phyloP scores from a whole-genome alignment of 768 basidiomycete species.

The Amanita brunnescens region DNA sequence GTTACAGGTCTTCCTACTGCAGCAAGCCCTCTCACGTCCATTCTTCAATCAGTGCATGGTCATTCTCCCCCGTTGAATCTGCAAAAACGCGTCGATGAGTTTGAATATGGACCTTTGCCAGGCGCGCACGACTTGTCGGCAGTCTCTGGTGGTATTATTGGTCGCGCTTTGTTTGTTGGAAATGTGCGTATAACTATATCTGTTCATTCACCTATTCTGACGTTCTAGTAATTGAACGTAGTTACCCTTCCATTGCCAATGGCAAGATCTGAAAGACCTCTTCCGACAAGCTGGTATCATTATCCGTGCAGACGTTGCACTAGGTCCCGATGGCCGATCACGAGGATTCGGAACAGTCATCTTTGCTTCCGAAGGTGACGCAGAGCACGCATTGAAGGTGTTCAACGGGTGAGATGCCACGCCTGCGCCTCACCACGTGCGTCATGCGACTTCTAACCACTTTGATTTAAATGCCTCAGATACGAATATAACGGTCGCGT shows the following conservation, averaged over 20 bases:
- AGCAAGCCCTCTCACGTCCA: constrained; percentile 8
- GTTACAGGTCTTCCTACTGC: constrained; percentile 1
- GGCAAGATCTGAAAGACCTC: constrained; percentile 97
- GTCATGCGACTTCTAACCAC: background rate
- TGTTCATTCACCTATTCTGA: constrained; percentile 6
- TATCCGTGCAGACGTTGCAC: constrained; percentile 82
- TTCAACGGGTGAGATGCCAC: constrained; percentile 67
- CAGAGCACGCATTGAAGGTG: constrained; percentile 74
- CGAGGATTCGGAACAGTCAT: constrained; percentile 91
- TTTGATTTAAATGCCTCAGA: constrained; percentile 28
- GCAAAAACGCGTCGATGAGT: constrained; percentile 14
- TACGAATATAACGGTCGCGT: constrained; percentile 83
- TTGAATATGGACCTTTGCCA: constrained; percentile 15
- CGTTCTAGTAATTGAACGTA: constrained; percentile 19
- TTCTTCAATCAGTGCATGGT: constrained; percentile 8
- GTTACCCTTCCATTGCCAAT: constrained; percentile 92
- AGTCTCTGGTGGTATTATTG: constrained; percentile 15
- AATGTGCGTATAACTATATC: constrained; percentile 50
- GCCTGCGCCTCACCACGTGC: background rate
- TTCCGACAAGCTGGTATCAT: constrained; percentile 89
- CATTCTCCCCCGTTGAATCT: constrained; percentile 9
- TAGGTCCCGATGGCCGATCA: constrained; percentile 82
- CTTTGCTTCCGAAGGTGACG: constrained; percentile 76
- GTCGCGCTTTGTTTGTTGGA: constrained; percentile 74
- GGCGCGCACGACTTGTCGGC: constrained; percentile 11